Base-by-base conservation (phyloP, 2,329 filamentous ascomycete genomes). In the Remersonia thermophila region DNA sequence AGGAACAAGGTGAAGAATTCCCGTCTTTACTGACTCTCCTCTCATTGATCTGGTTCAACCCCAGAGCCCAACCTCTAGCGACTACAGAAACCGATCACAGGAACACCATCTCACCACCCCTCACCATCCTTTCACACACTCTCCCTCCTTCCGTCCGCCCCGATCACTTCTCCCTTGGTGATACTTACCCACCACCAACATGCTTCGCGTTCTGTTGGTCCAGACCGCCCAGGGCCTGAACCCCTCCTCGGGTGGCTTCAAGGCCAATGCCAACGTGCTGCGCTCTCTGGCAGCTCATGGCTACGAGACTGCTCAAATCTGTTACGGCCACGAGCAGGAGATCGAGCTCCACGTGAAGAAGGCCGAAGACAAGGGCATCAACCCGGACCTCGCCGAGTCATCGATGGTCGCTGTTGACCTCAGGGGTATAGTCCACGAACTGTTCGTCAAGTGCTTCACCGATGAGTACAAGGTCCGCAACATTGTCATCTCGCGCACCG, bases 211-310 rank as follows among this genome's bases (percentile, higher is more conserved):
- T 23, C 38, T 50, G 23, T 43, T 50, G 11, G 44, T 49, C 9
- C 48, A 50, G 42, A 50, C 48, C 4, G 48, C 48, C 3, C 43
- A 49, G 31, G 48, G 48, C 20, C 35, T 50, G 30, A 39, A 39
- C 9, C 47, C 48, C 15, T 50, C 47, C 13, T 50, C 47, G 15
- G 47, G 47, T 18, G 48, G 48, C 12, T 49, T 45, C 43, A 49
- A 49, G 38, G 42, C 47, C 9, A 50, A 50, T 30, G 15, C 45
- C 36, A 42, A 31, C 30, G 40, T 50, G 10, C 45, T 50, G 3
- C 45, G 41, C 16, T 38, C 34, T 14, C 38, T 50, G 7, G 27
- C 34, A 33, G 20, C 3, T 7, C 13, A 36, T 5, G 47, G 45
- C 7, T 43, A 49, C 12, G 39, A 28, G 0, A 28, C 33, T 1